A percentile compares a stretch with the other conserved stretches of the same genome.
phyloP scores from a whole-genome alignment of 108 stramenopile genomes.

The Pelagomonas calceolata region DNA sequence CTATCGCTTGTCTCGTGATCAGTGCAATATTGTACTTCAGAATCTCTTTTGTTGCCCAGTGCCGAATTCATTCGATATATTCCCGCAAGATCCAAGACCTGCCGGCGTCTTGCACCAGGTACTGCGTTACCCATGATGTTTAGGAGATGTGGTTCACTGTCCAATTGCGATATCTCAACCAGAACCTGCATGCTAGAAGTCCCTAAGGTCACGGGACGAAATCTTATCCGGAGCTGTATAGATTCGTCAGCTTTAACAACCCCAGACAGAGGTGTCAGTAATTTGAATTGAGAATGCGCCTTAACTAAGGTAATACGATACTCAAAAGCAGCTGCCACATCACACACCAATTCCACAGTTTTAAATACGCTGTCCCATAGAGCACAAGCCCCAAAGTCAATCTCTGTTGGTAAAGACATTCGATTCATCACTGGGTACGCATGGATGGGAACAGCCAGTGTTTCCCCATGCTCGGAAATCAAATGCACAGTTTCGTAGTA shows the following conservation, averaged over 20 bases:
- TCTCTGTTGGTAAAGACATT: constrained; percentile 18
- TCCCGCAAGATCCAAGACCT: neutral
- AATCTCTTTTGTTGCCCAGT: too few species aligned
- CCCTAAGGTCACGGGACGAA: constrained; percentile 11
- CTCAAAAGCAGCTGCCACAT: constrained; percentile 35
- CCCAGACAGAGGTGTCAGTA: constrained; percentile 13
- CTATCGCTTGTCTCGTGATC: constrained; percentile 1
- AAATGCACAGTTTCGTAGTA: constrained; percentile 6
- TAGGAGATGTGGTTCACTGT: neutral
- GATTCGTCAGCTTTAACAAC: constrained; percentile 22
- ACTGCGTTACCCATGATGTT: neutral
- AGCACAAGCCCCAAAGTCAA: constrained; percentile 31
- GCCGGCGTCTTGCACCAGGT: neutral
- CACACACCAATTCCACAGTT: constrained; percentile 18
- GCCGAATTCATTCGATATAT: too few species aligned
- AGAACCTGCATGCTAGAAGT: constrained; percentile 14
- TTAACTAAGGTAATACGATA: constrained; percentile 23
- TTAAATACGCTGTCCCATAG: constrained; percentile 13
- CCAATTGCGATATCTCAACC: constrained; percentile 8
- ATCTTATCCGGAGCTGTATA: constrained; percentile 13
- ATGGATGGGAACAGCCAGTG: constrained; percentile 28
- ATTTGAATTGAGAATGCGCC: constrained; percentile 18
- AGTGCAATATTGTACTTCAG: too few species aligned
- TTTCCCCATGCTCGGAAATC: neutral
- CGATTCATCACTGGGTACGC: constrained; percentile 34